Conservation (phyloP, 2,329 filamentous ascomycete genomes). For the Sporothrix sp. region DNA sequence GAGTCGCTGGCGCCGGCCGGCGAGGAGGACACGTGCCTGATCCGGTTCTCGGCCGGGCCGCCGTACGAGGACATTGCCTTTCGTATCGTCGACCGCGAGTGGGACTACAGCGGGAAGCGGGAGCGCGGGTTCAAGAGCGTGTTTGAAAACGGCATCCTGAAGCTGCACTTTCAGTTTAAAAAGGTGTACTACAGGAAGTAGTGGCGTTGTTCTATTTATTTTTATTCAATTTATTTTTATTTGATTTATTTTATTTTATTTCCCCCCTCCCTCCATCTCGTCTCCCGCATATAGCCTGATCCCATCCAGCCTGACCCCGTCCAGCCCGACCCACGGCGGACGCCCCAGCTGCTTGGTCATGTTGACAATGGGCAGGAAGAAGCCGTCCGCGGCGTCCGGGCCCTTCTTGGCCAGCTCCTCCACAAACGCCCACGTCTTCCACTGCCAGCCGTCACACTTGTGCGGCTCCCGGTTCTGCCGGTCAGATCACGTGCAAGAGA, state of each 20-base stretch:
- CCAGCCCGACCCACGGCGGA: constrained; percentile 11
- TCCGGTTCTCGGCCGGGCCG: constrained; percentile 88
- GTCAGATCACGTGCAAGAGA: background rate
- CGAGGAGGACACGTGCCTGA: constrained; percentile 93
- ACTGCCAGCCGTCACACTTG: constrained; percentile 43
- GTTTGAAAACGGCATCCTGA: constrained; percentile 95
- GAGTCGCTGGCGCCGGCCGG: constrained; percentile 90
- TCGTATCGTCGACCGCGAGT: constrained; percentile 94
- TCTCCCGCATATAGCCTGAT: background rate
- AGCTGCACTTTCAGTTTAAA: constrained; percentile 98
- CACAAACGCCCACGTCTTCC: constrained; percentile 37
- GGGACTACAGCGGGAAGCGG: constrained; percentile 94
- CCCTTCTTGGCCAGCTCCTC: constrained; percentile 23
- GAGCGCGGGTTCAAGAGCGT: constrained; percentile 93
- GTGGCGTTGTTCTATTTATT: background rate
- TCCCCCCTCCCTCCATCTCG: too few species aligned
- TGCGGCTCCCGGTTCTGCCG: constrained; percentile 35
- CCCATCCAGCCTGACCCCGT: too few species aligned
- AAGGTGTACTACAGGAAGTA: constrained; percentile 50
- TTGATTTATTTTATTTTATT: background rate
- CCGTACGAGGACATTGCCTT: constrained; percentile 97
- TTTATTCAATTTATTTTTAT: background rate
- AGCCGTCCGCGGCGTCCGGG: constrained; percentile 23
- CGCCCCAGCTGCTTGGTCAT: constrained; percentile 23
- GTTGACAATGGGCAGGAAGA: constrained; percentile 33